Evolutionary conservation across 2,329 filamentous ascomycete species (phyloP).

Genomic region (Colletotrichum falcatum): DNA sequence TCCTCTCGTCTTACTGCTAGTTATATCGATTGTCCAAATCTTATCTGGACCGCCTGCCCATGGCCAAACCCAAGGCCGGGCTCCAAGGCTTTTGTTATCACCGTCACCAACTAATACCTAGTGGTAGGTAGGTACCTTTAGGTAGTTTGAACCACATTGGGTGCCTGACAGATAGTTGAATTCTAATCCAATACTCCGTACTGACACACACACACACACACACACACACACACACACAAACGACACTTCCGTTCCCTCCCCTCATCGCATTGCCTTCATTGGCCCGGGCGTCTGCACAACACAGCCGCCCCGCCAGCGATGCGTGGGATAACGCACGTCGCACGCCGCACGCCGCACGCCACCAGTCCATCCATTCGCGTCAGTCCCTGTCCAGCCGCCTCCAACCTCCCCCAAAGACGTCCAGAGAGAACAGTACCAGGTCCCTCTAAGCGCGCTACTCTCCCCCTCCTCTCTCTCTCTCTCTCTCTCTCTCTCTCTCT

Average conservation of each 20-base stretch:
- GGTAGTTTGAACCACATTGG: background rate
- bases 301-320: slow-evolving; percentile 32
- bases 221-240: background rate
- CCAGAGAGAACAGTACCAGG: slow-evolving; percentile 1
- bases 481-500: background rate
- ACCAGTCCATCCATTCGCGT: background rate
- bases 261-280: slow-evolving; percentile 34
- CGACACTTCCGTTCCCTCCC: background rate
- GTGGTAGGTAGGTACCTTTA: too few relatives aligned
- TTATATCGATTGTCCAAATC: background rate
- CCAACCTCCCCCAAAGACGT: background rate
- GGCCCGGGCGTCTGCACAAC: slow-evolving; percentile 29
- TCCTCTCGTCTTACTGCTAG: background rate
- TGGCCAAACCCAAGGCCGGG: background rate
- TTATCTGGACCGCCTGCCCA: background rate
- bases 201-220: background rate
- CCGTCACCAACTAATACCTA: background rate
- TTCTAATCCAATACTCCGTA: background rate
- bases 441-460: slow-evolving; percentile 31
- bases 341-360: background rate
- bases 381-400: slow-evolving; percentile 14
- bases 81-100: background rate
- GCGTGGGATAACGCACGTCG: slow-evolving; percentile 26
- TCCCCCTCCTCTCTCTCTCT: background rate
- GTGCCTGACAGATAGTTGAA: background rate